phyloP scores from a whole-genome alignment of 2,329 filamentous ascomycete genomes.

The Scolecobasidium constrictum region DNA sequence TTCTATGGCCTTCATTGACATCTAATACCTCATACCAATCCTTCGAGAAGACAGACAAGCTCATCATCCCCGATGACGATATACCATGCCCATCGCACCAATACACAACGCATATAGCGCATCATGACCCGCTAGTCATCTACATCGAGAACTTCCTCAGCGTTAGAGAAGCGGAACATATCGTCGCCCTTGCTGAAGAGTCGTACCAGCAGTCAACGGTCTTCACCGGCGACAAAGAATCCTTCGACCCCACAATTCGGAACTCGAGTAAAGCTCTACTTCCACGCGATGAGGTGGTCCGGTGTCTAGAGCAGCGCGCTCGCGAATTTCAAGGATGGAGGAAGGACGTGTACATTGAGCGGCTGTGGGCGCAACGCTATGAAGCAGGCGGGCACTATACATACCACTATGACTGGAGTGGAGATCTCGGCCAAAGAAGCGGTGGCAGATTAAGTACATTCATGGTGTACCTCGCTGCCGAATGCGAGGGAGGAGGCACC shows the following conservation, averaged over 20 bases:
- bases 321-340: slow-evolving; percentile 51
- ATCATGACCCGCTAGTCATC: slow-evolving; percentile 42
- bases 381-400: slow-evolving; percentile 46
- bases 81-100: slow-evolving; percentile 27
- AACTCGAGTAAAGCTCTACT: slow-evolving; percentile 39
- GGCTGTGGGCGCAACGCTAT: slow-evolving; percentile 50
- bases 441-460: slow-evolving; percentile 43
- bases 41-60: slow-evolving; percentile 22
- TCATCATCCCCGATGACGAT: slow-evolving; percentile 29
- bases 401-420: slow-evolving; percentile 50
- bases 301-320: slow-evolving; percentile 49
- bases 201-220: slow-evolving; percentile 43
- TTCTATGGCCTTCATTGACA: neutral
- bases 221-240: slow-evolving; percentile 37
- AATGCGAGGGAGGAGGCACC: slow-evolving; percentile 47
- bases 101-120: slow-evolving; percentile 38
- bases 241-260: slow-evolving; percentile 37
- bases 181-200: slow-evolving; percentile 3
- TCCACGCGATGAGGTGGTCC: slow-evolving; percentile 33
- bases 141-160: slow-evolving; percentile 48
- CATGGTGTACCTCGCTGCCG: slow-evolving; percentile 46
- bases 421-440: slow-evolving; percentile 23
- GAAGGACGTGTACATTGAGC: slow-evolving; percentile 46
- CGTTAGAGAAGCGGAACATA: slow-evolving; percentile 28
- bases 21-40: slow-evolving; percentile 10